Evolutionary conservation across 163 green algal species (phyloP).

Genomic region (Prototheca stagnorum): DNA sequence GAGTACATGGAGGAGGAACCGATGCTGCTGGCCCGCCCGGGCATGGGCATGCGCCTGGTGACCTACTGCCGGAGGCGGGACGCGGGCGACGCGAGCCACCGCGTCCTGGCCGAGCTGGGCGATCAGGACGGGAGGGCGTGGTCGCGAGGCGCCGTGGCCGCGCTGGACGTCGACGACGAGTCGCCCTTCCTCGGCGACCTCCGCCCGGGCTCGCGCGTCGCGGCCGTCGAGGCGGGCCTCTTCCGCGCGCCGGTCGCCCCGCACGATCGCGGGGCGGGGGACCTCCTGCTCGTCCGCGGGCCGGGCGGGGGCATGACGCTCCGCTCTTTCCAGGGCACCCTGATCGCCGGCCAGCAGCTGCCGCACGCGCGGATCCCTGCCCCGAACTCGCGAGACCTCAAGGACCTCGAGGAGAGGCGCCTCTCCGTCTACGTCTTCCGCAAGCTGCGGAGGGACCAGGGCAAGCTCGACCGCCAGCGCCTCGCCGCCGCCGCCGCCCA

Average conservation of each 20-base stretch:
- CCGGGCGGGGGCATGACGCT: slow-evolving; percentile 30
- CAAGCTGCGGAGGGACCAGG: slow-evolving; percentile 4
- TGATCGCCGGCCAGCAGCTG: slow-evolving; percentile 72
- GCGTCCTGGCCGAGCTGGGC: slow-evolving; percentile 13
- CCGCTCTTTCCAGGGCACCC: slow-evolving; percentile 43
- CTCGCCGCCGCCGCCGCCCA: neutral
- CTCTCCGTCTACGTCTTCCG: slow-evolving; percentile 24
- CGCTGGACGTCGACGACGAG: slow-evolving; percentile 39
- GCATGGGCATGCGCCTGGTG: slow-evolving; percentile 62
- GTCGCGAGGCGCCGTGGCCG: slow-evolving; percentile 24
- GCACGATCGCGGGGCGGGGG: slow-evolving; percentile 29
- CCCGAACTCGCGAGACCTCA: slow-evolving; percentile 23
- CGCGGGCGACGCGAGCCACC: slow-evolving; percentile 20
- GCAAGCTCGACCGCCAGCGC: neutral
- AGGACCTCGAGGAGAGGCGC: slow-evolving; percentile 21
- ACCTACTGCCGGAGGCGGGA: slow-evolving; percentile 60
- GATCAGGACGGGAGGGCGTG: slow-evolving; percentile 10
- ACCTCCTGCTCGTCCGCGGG: slow-evolving; percentile 68
- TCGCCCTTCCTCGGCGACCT: slow-evolving; percentile 60
- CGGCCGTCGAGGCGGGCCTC: slow-evolving; percentile 50
- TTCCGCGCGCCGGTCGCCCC: slow-evolving; percentile 46
- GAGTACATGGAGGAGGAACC: slow-evolving; percentile 75
- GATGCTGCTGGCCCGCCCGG: slow-evolving; percentile 23
- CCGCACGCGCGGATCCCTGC: slow-evolving; percentile 37
- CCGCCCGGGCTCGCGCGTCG: slow-evolving; percentile 14